Evolutionary conservation across 2,329 filamentous ascomycete genomes (phyloP), one percentile per base, ranked within the genome.

Genomic region (Penicillium expansum): DNA sequence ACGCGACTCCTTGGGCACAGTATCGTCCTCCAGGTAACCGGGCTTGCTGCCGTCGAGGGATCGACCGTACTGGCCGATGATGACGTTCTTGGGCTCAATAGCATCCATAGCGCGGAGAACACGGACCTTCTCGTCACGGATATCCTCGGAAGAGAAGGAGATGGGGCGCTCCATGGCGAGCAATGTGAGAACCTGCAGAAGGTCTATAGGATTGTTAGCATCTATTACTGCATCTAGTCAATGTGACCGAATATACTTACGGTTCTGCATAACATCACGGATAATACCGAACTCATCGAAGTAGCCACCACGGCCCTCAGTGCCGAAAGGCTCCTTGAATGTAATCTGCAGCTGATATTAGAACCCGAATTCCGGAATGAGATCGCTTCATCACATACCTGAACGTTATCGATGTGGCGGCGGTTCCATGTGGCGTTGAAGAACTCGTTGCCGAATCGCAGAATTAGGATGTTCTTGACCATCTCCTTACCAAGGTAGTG

Each of bases 401-500:
- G 94, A 48, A 99, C 89, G 70, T 96, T 99, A 80, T 97, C 94
- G 80, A 99, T 99, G 83, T 97, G 93, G 77, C 97, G 92, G 67
- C 94, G 87, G 83, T 97, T 99, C 94, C 94, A 99, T 58, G 93
- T 99, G 42, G 94, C 93, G 65, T 92, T 92, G 69, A 99, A 90
- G 84, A 99, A 99, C 67, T 96, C 92, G 82, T 99, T 99, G 69
- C 94, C 95, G 74, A 99, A 99, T 74, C 95, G 86, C 66, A 99
- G 85, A 68, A 99, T 97, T 65, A 99, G 84, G 67, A 99, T 95
- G 80, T 99, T 99, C 87, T 99, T 99, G 71, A 99, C 94, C 94
- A 99, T 99, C 80, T 99, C 94, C 84, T 99, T 99, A 70, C 95
- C 95, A 47, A 99, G 86, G 78, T 99, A 99, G 81, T 99, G 94